Base-by-base conservation (phyloP, 192 early-diverging fungal genomes). In the Backusella parvicylindrica region DNA sequence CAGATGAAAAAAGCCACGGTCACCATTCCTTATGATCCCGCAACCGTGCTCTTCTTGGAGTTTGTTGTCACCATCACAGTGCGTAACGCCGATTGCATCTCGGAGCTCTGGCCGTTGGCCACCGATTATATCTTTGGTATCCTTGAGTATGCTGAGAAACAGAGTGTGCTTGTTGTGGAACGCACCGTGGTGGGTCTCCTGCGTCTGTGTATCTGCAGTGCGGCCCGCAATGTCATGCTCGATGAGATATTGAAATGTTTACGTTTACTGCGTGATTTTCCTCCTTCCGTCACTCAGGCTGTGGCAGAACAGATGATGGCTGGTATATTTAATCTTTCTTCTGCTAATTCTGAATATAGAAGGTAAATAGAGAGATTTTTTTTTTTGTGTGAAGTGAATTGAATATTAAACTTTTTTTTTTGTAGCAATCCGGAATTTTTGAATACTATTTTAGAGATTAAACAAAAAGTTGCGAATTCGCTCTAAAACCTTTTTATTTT, bases 281-380 rank as follows among this genome's bases (percentile, higher is more conserved):
- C 91, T 21, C 82, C 81, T 21, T 87, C 90, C 43, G 79, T 89
- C 8, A 84, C 90, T 11, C 87, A 86, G 37, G 79, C 84, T n/a
- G 88, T 94, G 21, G 90, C 88, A 1, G 92, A 92, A 72, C 93
- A 92, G 74, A 85, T 91, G 80, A 92, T 91, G 89, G 89, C 93
- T 2, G 94, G 94, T 37, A 83, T 95, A 13, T 76, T 89, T 49
- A 87, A 84, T 64, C 71, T 94, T 12, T 78, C 77, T 21, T 73
- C 71, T 50, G 77, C 77, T 18, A 78, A 78, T 73, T 72, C 77
- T 73, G 77, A 78, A 43, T 73, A 78, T 30, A 31, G 72, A 67
- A 78, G 73, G 77, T 78, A 73, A 73, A 7, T 15, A 30, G 18
- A 9, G 12, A 3, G n/a, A 5, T 0, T 31, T 68, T 67, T 6